A percentile compares a stretch with the other conserved stretches of the same genome.
phyloP scores from a whole-genome alignment of 1,284 basidiomycete genomes.

The Ceratobasidium sp. region DNA sequence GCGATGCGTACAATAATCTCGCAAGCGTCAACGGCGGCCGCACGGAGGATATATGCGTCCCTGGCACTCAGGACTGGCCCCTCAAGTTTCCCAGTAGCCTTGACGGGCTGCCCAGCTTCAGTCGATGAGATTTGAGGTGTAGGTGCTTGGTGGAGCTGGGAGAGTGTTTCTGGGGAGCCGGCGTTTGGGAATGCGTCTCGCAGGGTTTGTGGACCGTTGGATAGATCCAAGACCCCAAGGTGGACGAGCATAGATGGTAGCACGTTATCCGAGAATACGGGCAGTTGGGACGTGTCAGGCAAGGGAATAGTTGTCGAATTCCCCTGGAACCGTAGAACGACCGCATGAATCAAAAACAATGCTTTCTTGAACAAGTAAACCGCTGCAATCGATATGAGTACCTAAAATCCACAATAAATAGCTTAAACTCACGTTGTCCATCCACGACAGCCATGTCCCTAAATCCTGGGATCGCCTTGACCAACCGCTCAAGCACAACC shows the following conservation, averaged over 20 bases:
- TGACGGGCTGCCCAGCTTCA: slow-evolving; percentile 14
- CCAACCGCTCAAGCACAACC: slow-evolving; percentile 70
- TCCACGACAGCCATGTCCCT: slow-evolving; percentile 71
- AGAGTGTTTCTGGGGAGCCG: slow-evolving; percentile 19
- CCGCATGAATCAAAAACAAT: slow-evolving; percentile 76
- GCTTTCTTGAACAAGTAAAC: slow-evolving; percentile 91
- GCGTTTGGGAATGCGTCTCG: slow-evolving; percentile 9
- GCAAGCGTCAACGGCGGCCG: slow-evolving; percentile 78
- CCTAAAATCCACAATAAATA: slow-evolving; percentile 5
- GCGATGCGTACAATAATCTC: slow-evolving; percentile 67
- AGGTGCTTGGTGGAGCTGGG: slow-evolving; percentile 26
- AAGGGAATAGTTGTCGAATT: slow-evolving; percentile 58
- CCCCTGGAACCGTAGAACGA: slow-evolving; percentile 67
- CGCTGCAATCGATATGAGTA: slow-evolving; percentile 53
- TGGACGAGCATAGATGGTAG: slow-evolving; percentile 82
- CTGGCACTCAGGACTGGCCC: slow-evolving; percentile 66
- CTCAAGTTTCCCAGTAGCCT: slow-evolving; percentile 48
- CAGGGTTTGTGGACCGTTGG: slow-evolving; percentile 4
- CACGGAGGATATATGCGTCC: slow-evolving; percentile 79
- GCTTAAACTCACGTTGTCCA: slow-evolving; percentile 60
- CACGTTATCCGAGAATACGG: slow-evolving; percentile 87
- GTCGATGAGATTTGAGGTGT: slow-evolving; percentile 15
- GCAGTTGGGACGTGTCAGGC: slow-evolving; percentile 64
- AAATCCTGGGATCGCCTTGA: slow-evolving; percentile 76
- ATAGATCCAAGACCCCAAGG: slow-evolving; percentile 72